Conservation (phyloP, 177 flowering plant genomes). For the Tripterygium wilfordii region DNA sequence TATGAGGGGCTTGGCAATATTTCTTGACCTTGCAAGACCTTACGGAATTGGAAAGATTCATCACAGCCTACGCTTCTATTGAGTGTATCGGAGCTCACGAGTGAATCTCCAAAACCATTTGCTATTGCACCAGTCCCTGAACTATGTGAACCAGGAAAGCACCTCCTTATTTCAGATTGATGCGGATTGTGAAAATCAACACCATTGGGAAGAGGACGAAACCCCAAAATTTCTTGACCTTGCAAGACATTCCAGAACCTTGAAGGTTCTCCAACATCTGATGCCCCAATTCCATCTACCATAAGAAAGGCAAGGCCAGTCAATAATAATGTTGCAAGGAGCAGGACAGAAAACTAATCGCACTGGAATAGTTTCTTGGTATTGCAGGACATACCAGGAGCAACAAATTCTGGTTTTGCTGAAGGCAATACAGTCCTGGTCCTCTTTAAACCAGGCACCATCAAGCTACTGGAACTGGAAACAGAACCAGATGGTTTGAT, state of each 20-base stretch:
- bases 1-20: slow-evolving; percentile 33
- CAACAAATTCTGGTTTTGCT: slow-evolving; percentile 38
- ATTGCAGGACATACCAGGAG: slow-evolving; percentile 41
- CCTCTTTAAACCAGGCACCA: slow-evolving; percentile 57
- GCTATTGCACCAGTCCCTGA: slow-evolving; percentile 25
- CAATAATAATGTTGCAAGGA: not conserved
- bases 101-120: slow-evolving; percentile 20
- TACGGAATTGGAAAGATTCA: slow-evolving; percentile 65
- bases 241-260: slow-evolving; percentile 99
- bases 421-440: slow-evolving; percentile 50
- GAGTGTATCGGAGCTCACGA: slow-evolving; percentile 27
- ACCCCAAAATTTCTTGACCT: slow-evolving; percentile 96
- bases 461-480: slow-evolving; percentile 36
- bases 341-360: not conserved
- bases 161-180: slow-evolving; percentile 35
- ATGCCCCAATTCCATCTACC: slow-evolving; percentile 55
- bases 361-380: not conserved
- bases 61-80: slow-evolving; percentile 41
- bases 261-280: slow-evolving; percentile 71
- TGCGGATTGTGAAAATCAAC: slow-evolving; percentile 33
- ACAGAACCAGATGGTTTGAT: slow-evolving; percentile 62
- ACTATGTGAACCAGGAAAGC: slow-evolving; percentile 31
- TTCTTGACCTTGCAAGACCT: slow-evolving; percentile 99
- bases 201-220: slow-evolving; percentile 32
- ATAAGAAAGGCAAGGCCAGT: not conserved